Evolutionary conservation across 331 rosid species (phyloP).

Genomic region (Quercus phellos): DNA sequence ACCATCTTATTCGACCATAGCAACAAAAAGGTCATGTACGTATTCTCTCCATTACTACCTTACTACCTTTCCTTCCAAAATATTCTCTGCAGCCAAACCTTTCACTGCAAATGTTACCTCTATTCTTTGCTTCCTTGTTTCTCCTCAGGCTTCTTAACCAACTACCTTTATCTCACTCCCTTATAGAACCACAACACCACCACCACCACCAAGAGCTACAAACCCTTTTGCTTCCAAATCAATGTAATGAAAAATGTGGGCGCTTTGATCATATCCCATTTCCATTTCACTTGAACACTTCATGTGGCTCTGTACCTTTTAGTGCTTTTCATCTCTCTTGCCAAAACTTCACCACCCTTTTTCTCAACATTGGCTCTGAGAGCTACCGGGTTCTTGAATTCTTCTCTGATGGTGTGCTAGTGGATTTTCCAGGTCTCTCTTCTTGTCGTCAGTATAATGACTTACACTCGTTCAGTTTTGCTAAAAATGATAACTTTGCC

Average conservation of each 20-base stretch:
- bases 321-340: slow-evolving; percentile 59
- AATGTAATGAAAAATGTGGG: slow-evolving; percentile 70
- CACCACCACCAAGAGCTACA: slow-evolving; percentile 7
- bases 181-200: slow-evolving; percentile 28
- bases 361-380: slow-evolving; percentile 45
- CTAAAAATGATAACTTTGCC: slow-evolving; percentile 44
- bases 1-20: slow-evolving; percentile 2
- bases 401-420: slow-evolving; percentile 64
- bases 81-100: slow-evolving; percentile 10
- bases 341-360: slow-evolving; percentile 55
- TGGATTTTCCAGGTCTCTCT: slow-evolving; percentile 61
- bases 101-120: slow-evolving; percentile 39
- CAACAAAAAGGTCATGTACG: slow-evolving; percentile 26
- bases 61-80: slow-evolving; percentile 8
- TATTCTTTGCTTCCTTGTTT: slow-evolving; percentile 14
- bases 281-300: slow-evolving; percentile 70
- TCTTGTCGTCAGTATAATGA: slow-evolving; percentile 78
- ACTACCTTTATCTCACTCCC: slow-evolving; percentile 38
- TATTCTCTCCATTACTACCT: slow-evolving; percentile 4
- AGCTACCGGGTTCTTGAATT: slow-evolving; percentile 58
- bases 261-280: slow-evolving; percentile 49
- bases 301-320: slow-evolving; percentile 44
- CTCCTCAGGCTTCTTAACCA: slow-evolving; percentile 25
- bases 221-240: slow-evolving; percentile 24
- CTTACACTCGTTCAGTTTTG: slow-evolving; percentile 50